phyloP scores from a whole-genome alignment of 2,329 filamentous ascomycete genomes.

The Fusarium concolor region DNA sequence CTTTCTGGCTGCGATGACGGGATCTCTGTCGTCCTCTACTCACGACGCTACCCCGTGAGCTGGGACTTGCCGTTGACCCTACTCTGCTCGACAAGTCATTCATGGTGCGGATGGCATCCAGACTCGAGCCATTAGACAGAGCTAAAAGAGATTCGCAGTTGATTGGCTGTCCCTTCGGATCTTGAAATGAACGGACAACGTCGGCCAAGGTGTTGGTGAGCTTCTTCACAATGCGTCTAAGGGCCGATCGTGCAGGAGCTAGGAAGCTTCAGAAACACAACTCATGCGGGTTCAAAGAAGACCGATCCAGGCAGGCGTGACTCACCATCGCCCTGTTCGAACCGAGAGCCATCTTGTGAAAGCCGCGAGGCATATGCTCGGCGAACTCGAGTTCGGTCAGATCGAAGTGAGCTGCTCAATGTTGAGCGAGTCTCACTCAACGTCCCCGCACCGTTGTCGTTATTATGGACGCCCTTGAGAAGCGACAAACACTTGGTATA shows the following conservation, averaged over 20 bases:
- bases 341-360: constrained; percentile 54
- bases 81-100: constrained; percentile 57
- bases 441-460: constrained; percentile 27
- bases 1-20: constrained; percentile 21
- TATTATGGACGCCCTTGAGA: constrained; percentile 52
- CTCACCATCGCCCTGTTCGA: constrained; percentile 63
- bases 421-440: constrained; percentile 40
- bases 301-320: constrained; percentile 14
- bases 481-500: constrained; percentile 61
- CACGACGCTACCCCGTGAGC: constrained; percentile 27
- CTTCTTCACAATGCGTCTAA: constrained; percentile 57
- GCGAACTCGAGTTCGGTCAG: constrained; percentile 56
- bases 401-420: constrained; percentile 53
- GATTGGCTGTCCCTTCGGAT: constrained; percentile 49
- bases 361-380: constrained; percentile 57
- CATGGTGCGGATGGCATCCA: constrained; percentile 63
- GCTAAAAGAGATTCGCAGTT: constrained; percentile 61
- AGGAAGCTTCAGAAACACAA: constrained; percentile 24
- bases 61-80: constrained; percentile 30
- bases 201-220: constrained; percentile 57
- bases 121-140: constrained; percentile 60
- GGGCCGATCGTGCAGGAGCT: constrained; percentile 55
- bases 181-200: constrained; percentile 51
- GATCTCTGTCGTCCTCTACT: constrained; percentile 36
- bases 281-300: constrained; percentile 17